These are phyloP conservation scores for Trapa bicornis DNA, from an alignment of 345 rosid genomes.

Conservation along the genomic window DNA sequence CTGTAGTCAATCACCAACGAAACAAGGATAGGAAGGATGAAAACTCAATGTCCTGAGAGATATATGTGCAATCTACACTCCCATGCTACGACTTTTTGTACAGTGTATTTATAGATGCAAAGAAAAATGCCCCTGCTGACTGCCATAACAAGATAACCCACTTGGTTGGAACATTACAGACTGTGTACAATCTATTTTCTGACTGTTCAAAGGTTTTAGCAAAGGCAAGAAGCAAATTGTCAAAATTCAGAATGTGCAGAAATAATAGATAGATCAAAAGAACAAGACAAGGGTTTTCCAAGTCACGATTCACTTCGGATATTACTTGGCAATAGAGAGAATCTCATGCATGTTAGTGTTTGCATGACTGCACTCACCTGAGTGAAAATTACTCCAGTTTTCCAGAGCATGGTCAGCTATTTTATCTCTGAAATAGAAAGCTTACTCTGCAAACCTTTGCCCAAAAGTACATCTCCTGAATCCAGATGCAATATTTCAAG, in stretches of 20 bases:
- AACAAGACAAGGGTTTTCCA: background rate
- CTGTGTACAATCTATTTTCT: background rate
- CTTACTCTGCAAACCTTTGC: background rate
- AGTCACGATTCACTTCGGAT: background rate
- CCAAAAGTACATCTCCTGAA: background rate
- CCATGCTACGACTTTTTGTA: background rate
- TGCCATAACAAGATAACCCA: background rate
- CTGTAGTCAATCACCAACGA: background rate
- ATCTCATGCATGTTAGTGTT: background rate
- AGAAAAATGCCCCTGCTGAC: background rate
- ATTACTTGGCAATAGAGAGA: background rate
- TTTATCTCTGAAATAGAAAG: background rate
- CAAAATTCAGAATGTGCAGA: no score
- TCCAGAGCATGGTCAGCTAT: background rate
- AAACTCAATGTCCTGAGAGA: background rate
- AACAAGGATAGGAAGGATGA: background rate
- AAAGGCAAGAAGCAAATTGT: background rate
- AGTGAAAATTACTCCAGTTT: background rate
- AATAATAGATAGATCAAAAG: background rate
- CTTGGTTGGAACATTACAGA: background rate
- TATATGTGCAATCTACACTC: background rate
- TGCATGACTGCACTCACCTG: background rate
- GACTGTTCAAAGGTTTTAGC: background rate
- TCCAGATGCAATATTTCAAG: no score
- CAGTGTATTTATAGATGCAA: background rate